Evolutionary conservation across 108 stramenopile genomes (phyloP), one percentile per base, ranked within the genome.

Genomic region (Bacterosira constricta): DNA sequence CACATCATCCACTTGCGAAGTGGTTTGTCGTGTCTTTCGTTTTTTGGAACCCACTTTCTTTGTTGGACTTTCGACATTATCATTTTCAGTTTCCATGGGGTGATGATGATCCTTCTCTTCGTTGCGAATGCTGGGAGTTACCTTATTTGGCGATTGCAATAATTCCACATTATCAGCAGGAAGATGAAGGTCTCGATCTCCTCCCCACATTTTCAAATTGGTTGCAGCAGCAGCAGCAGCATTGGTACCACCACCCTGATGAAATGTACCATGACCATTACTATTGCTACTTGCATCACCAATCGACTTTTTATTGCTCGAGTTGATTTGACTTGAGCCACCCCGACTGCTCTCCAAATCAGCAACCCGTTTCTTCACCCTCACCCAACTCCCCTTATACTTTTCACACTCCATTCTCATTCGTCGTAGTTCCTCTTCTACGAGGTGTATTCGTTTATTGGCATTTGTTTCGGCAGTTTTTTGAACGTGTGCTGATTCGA

Each of bases 401-500:
- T 64, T 52, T 58, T 78, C 77, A 13, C 69, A 68, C 56, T 78
- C 77, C 38, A 56, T 65, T 57, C 67, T 71, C 15, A 49, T 66
- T 6, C 71, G 38, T 1, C 65, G 59, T 25, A 73, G 56, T 32
- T 80, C 71, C 59, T 80, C 79, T 46, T 80, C 59, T 1, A 68
- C 57, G n/a, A 66, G 41, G 56, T 68, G 70, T 3, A 72, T 61
- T 9, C 47, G 44, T 17, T 50, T 20, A 25, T 47, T 30, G 0
- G 77, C 77, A 9, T 69, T 54, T 5, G 15, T 35, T 56, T 77
- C 67, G 42, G 76, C 58, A 0, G n/a, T 20, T 42, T 63, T 34
- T 18, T 29, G 42, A 6, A 50, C 53, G n/a, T 57, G 55, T 21
- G 32, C 29, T 3, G 62, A 69, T 59, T 70, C 63, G 13, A 54